Conservation (phyloP, 306 rosid genomes). For the Glycine tomentella region DNA sequence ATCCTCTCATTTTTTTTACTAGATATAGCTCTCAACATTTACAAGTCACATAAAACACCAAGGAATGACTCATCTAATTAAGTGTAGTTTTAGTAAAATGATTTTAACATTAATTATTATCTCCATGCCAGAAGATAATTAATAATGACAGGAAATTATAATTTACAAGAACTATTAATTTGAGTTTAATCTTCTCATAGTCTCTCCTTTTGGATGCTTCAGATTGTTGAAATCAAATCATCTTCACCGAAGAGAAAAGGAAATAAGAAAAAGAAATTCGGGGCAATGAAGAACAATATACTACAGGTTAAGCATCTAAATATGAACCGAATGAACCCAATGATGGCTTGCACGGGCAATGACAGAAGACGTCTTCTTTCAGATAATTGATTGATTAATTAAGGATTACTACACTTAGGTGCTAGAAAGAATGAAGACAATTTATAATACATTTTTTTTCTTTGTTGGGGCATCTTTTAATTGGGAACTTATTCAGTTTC, state of each 20-base stretch:
- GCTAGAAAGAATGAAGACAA: conserved; percentile 7
- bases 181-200: neutral
- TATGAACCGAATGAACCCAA: conserved; percentile 47
- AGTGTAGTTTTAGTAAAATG: too few species aligned
- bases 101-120: too few species aligned
- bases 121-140: too few species aligned
- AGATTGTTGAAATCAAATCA: conserved; percentile 46
- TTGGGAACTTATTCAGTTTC: too few species aligned
- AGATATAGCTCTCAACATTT: neutral
- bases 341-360: conserved; percentile 43
- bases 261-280: conserved; percentile 46
- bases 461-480: too few species aligned
- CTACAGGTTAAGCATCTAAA: conserved; percentile 49
- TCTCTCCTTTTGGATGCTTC: conserved; percentile 23
- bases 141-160: too few species aligned
- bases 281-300: conserved; percentile 62
- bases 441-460: too few species aligned
- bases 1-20: too few species aligned
- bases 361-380: conserved; percentile 50
- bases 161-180: neutral
- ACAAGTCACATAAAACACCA: too few species aligned
- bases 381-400: conserved; percentile 16
- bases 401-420: neutral
- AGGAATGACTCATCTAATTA: too few species aligned
- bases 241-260: conserved; percentile 50